Evolutionary conservation across 176 grass and related monocot species (phyloP).

Genomic region (Urochloa ruziziensis): DNA sequence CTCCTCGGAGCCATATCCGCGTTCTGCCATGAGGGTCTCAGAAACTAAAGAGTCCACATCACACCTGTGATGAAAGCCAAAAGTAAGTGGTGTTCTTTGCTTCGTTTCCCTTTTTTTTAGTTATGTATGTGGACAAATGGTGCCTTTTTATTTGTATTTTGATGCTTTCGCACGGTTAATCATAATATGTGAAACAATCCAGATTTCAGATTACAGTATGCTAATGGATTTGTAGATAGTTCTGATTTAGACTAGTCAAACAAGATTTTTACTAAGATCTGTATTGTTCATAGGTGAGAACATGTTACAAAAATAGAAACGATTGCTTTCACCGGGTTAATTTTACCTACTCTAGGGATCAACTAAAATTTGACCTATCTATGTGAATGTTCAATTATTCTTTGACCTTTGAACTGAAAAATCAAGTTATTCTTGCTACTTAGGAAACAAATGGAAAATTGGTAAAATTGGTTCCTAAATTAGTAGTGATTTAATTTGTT

Average conservation of each 20-base stretch:
- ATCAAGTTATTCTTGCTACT: background rate
- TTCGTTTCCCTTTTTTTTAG: background rate
- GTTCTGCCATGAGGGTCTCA: constrained; percentile 78
- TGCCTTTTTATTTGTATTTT: background rate
- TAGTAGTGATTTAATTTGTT: background rate
- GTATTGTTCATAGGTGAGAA: background rate
- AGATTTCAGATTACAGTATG: constrained; percentile 5
- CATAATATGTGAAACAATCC: background rate
- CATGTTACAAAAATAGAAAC: background rate
- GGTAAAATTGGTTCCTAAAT: background rate
- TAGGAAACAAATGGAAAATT: background rate
- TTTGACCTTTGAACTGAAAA: background rate
- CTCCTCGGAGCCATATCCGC: constrained; percentile 77
- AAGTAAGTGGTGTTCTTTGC: constrained; percentile 28
- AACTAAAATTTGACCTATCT: background rate
- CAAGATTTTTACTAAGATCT: background rate
- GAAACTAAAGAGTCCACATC: constrained; percentile 68
- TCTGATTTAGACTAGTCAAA: background rate
- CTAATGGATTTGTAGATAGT: constrained; percentile 1
- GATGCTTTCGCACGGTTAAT: background rate
- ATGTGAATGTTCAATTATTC: background rate
- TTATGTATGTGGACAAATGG: background rate
- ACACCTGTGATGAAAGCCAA: constrained; percentile 47
- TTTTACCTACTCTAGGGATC: background rate
- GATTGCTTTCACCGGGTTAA: background rate